Base-by-base conservation (phyloP, 2,329 filamentous ascomycete species). In the Aspergillus candidus region DNA sequence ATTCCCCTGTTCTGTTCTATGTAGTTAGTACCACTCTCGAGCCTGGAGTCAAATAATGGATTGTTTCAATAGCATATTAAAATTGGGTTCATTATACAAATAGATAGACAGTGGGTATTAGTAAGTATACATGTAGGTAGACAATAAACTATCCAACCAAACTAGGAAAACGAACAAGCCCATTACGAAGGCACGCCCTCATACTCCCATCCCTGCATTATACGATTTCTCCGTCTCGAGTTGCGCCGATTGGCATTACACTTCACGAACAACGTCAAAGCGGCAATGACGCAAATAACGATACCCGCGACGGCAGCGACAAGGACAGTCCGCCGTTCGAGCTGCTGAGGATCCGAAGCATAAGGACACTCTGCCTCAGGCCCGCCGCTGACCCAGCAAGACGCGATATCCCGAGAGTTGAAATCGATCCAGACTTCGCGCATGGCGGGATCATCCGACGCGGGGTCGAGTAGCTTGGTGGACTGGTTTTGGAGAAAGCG, bases 241-340 rank as follows among this genome's bases (percentile, higher is more conserved):
- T 73, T 75, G 34, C 72, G 70, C 47, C 80, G 62, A 59, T 83
- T 83, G 4, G 78, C 74, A 49, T 79, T 80, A 56, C 78, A 82
- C 56, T 84, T 84, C 39, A 80, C 75, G 50, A 83, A 79, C 11
- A 83, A 60, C 0, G 79, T 83, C 56, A 83, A 58, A 0, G 73
- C 75, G 1, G 78, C 74, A n/a, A 82, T 61, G 13, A 83, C 67
- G 38, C 82, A 72, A 2, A 84, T 77, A 15, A 85, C 76, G 4
- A 84, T 70, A 4, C 76, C 78, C 1, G 79, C 80, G 15, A 84
- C 73, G 0, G 76, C 77, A 2, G 82, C 79, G 17, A 85, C 75
- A 29, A 83, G 63, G 7, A 85, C 74, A 7, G 72, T 67, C 22
- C 70, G 63, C 35, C 67, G 68, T 32, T 69, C 60, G 40, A 73